A percentile compares a stretch with the other conserved stretches of the same genome.
Evolutionary conservation across 805 yeast genomes (phyloP).

Genomic region (Teunomyces lycoperdinae): DNA sequence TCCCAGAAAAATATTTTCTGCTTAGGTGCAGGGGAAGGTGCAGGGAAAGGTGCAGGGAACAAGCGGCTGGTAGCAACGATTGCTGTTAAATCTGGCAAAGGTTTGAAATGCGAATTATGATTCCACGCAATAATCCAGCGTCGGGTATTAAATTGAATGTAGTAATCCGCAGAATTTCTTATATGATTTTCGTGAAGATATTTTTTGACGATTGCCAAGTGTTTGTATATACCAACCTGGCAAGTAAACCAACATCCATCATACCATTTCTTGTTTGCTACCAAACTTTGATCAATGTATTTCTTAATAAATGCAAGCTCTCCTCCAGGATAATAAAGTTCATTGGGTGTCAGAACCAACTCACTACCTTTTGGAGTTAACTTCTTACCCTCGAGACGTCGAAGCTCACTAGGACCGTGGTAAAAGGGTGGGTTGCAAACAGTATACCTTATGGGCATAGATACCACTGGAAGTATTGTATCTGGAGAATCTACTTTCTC

Average conservation of each 20-base stretch:
- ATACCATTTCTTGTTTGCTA: conserved; percentile 1
- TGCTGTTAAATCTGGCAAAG: neutral
- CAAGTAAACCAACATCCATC: conserved; percentile 16
- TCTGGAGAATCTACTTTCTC: neutral
- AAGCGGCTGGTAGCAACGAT: neutral
- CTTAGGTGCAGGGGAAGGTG: neutral
- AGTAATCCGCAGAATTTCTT: conserved; percentile 1
- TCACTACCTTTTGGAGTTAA: conserved; percentile 7
- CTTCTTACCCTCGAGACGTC: conserved; percentile 6
- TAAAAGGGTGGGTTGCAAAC: conserved; percentile 24
- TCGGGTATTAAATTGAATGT: conserved; percentile 12
- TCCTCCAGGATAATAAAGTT: conserved; percentile 16
- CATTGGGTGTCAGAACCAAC: conserved; percentile 9
- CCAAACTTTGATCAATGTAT: conserved; percentile 12
- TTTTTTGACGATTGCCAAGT: conserved; percentile 8
- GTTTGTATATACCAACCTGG: conserved; percentile 15
- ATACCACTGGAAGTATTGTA: conserved; percentile 1
- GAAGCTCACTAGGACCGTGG: conserved; percentile 6
- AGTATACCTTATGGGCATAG: conserved; percentile 8
- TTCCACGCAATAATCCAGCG: conserved; percentile 21
- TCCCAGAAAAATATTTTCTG: neutral
- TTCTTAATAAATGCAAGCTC: conserved; percentile 14
- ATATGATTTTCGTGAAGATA: conserved; percentile 1
- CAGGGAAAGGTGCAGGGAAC: neutral
- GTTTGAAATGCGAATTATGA: neutral